Percentiles rank a stretch among this genome's conserved stretches.
These are phyloP conservation scores for Globisporangium rhizosaccharum DNA, from an alignment of 352 stramenopile species.

Conservation along the genomic window DNA sequence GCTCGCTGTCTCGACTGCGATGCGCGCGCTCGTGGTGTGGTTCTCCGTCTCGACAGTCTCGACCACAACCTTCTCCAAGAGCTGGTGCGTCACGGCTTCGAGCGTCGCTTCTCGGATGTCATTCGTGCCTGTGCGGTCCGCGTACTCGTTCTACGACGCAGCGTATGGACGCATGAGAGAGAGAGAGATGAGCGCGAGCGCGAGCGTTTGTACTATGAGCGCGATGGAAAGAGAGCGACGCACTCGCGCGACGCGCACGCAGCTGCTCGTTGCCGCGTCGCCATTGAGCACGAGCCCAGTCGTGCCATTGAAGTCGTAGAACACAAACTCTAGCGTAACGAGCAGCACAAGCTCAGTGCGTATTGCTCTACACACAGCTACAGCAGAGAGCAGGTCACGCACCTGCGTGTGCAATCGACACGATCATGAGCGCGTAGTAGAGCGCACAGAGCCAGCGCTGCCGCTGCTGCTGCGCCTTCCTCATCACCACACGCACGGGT, in stretches of 20 bases:
- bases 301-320: conserved; percentile 85
- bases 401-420: too few relatives aligned
- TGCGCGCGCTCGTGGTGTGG: conserved; percentile 27
- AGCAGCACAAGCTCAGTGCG: background rate
- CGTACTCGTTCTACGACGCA: conserved; percentile 55
- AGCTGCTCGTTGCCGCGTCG: conserved; percentile 72
- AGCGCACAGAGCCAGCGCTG: too few relatives aligned
- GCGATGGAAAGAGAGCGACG: background rate
- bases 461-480: too few relatives aligned
- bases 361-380: too few relatives aligned
- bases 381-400: too few relatives aligned
- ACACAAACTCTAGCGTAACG: conserved; percentile 69
- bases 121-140: conserved; percentile 25
- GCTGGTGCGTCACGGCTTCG: conserved; percentile 51
- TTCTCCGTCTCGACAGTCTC: conserved; percentile 63
- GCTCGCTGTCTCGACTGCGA: conserved; percentile 48
- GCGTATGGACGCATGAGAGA: background rate
- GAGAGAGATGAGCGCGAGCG: too few relatives aligned
- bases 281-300: conserved; percentile 76
- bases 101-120: conserved; percentile 55
- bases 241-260: conserved; percentile 39
- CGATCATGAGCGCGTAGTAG: too few relatives aligned
- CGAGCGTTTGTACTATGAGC: background rate
- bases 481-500: too few relatives aligned
- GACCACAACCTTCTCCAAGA: conserved; percentile 48